A percentile compares a stretch with the other conserved stretches of the same genome.
Conservation (phyloP, 495 filamentous ascomycete species). For the Penicillium simplicissimum region DNA sequence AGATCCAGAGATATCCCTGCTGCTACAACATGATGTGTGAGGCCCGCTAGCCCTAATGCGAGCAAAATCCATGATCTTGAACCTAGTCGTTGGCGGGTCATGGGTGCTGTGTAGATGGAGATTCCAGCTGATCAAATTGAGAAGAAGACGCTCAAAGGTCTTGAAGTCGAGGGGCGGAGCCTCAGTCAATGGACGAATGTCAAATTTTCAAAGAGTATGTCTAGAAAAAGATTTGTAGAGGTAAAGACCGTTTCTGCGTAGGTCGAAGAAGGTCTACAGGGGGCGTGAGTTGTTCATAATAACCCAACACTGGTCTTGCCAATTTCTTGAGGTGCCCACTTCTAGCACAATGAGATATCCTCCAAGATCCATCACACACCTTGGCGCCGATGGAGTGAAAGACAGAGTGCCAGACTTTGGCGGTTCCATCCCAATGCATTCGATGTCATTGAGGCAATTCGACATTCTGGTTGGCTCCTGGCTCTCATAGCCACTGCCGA, state of each 20-base stretch:
- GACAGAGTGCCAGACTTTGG: conserved; percentile 2
- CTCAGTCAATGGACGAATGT: neutral
- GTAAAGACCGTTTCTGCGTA: neutral
- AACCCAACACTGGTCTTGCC: neutral
- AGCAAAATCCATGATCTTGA: conserved; percentile 3
- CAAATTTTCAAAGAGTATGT: neutral
- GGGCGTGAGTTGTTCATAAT: neutral
- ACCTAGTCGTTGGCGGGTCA: neutral
- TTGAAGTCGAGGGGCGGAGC: neutral
- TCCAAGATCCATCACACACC: conserved; percentile 5
- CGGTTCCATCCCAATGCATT: neutral
- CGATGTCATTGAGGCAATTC: neutral
- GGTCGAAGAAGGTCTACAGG: neutral
- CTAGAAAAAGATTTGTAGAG: neutral
- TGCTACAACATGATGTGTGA: neutral
- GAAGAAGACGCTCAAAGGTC: neutral
- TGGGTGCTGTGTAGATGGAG: neutral
- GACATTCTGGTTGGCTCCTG: neutral
- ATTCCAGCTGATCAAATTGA: neutral
- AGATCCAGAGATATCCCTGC: conserved; percentile 10
- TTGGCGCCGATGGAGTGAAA: conserved; percentile 8
- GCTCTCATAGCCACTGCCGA: conserved; percentile 8
- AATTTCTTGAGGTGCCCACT: neutral
- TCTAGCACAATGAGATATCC: neutral
- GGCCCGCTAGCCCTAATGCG: conserved; percentile 1